Base-by-base conservation (phyloP, 140 eudicot genomes). In the Bidens hawaiensis region DNA sequence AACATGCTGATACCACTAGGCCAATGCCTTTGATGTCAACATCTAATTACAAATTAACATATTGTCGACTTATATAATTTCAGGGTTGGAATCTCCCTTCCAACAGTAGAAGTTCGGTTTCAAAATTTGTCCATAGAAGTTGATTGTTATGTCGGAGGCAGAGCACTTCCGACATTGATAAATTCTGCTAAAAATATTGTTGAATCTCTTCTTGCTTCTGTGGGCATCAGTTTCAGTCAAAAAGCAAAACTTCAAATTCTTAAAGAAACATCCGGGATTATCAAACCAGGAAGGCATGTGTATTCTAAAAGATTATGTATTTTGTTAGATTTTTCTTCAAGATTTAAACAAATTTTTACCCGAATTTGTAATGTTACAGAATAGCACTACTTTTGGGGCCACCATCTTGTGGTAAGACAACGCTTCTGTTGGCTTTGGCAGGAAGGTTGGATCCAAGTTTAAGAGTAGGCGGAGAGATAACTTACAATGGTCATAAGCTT, bases 61-160 rank as follows among this genome's bases (percentile, higher is more conserved):
- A 28, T 17, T 47, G 9, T 5, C 18, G 3, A 43, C 6, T 10
- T 3, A 4, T 15, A 0, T 33, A 14, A 4, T 60, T 21, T 49
- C 75, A 88, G 96, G 71, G 96, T 75, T 42, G 94, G 94, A 46
- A 88, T 88, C 45, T 51, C 61, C 11, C 82, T 85, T 25, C 96
- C 96, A 12, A 85, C 88, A 1, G 82, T 88, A 0, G 90, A 85
- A 59, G 82, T 85, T 12, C 72, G 94, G 61, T 88, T 69, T 68
- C 68, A 88, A 62, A 73, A 80, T 56, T 59, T 88, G 56, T 78
- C 79, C 0, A 50, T 81, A 0, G 90, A 79, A 54, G 94, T 90
- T 0, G 82, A 88, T 67, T 82, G 90, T 33, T 72, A 82, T 48
- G 78, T 82, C 7, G 94, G 96, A 12, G 85, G 66, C 23, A 67